These are phyloP conservation scores for Ilyonectria robusta DNA, from an alignment of 2,329 filamentous ascomycete species.

Conservation along the genomic window DNA sequence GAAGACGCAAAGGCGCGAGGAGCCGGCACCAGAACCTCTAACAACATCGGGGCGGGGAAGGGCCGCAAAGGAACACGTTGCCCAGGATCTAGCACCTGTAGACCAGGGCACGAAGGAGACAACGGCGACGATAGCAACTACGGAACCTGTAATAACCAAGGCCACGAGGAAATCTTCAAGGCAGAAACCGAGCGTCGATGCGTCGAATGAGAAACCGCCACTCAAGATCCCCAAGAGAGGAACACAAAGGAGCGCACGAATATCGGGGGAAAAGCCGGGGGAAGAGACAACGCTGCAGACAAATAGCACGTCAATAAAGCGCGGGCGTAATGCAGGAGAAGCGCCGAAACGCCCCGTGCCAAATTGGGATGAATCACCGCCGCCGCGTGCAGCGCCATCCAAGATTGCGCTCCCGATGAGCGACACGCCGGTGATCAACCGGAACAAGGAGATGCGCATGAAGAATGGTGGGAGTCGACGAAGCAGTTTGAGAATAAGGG, in stretches of 20 bases:
- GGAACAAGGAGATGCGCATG: constrained; percentile 94
- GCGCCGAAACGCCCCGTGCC: no score
- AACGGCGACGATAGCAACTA: constrained; percentile 25
- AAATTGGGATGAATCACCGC: no score
- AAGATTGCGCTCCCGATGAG: no score
- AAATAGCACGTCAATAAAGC: no score
- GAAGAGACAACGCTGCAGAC: constrained; percentile 71
- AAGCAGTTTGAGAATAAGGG: constrained; percentile 91
- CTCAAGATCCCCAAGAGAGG: constrained; percentile 57
- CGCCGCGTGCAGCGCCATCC: no score
- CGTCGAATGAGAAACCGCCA: constrained; percentile 54
- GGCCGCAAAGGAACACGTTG: no score
- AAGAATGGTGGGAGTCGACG: constrained; percentile 80
- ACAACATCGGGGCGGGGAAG: no score
- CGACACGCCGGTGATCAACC: constrained; percentile 74
- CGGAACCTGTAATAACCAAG: constrained; percentile 16
- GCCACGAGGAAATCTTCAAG: constrained; percentile 52
- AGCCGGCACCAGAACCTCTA: no score
- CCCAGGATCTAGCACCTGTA: no score
- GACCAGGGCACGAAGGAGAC: no score
- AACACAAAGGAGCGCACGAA: constrained; percentile 61
- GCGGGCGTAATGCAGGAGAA: no score
- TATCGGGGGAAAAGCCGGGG: constrained; percentile 46
- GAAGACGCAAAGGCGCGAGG: no score
- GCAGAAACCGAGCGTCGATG: constrained; percentile 58